Evolutionary conservation across 441 rosid species (phyloP), one percentile per base, ranked within the genome.

Genomic region (Dalechampia spathulata): DNA sequence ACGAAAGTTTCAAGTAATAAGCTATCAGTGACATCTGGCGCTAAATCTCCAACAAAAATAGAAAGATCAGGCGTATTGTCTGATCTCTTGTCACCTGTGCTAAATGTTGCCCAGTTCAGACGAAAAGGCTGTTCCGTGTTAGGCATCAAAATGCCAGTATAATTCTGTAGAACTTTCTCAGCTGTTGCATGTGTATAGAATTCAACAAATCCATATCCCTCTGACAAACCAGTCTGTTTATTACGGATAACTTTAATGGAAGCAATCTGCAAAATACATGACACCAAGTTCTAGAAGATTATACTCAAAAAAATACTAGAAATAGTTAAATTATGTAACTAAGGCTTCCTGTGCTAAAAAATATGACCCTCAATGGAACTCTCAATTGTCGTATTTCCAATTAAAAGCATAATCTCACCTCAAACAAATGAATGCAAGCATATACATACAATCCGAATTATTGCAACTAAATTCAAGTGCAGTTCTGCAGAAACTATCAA

Each of bases 1-100:
- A 80, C 69, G 73, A 91, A 91, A 22, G 86, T 70, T 63, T 91
- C 82, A 49, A 59, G 84, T 79, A 91, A 76, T 69, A 88, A 41
- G 37, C 66, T 61, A 78, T 91, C 98, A 7, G 87, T 86, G 57
- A 91, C 95, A 68, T 91, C 98, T 49, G 91, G 85, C 41, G 96
- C 95, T 72, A 91, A 81, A 58, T 91, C 98, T 23, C 98, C 98
- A n/a, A 91, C 96, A 72, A 91, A 91, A 40, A 91, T 91, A 32
- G 99, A 92, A 58, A 82, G 82, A 54, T 89, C 95, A 51, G 97
- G 77, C 68, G 78, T 76, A 55, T 76, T 73, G 49, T 92, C 97
- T 30, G 81, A 55, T 49, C 87, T 79, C 80, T 90, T 85, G 61
- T 92, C 99, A 26, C 88, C 92, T 0, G 84, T n/a, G n/a, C n/a